Base-by-base conservation (phyloP, 208 protist species). In the Borovskyia barvae region DNA sequence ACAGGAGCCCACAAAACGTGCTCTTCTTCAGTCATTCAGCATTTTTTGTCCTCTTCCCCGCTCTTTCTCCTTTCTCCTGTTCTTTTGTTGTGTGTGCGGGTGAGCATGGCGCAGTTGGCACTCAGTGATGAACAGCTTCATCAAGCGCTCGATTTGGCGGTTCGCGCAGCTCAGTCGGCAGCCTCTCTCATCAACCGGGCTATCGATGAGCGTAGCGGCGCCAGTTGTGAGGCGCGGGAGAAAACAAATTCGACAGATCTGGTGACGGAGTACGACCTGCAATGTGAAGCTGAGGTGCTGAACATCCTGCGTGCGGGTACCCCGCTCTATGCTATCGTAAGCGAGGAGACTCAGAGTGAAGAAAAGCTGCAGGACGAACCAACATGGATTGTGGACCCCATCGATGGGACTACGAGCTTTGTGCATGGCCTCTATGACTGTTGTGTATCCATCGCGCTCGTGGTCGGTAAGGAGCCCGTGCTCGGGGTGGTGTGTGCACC, bases 331-430 rank as follows among this genome's bases (percentile, higher is more conserved):
- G 66, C 62, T 22, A 73, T 93, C 15, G 30, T 92, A 26, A 91
- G 77, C 26, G 82, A 87, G 48, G 90, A 88, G 46, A 75, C 66
- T 4, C 53, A 81, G 46, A 70, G 65, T 19, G 66, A 58, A 17
- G 52, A 39, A 5, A 42, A 41, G n/a, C 61, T 89, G 14, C 64
- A 48, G 2, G 72, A 88, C 42, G 54, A 55, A 14, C 85, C 87
- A 0, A 94, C 83, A 40, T 96, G 90, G 87, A 70, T 96, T 2
- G 82, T 94, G 25, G 84, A 92, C 54, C 78, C 85, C 2, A 90
- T 93, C 36, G 85, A 93, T 45, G 86, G 81, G 28, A 86, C 84
- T 7, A 80, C 68, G 7, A 93, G 84, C 55, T 92, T 93, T 62
- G 62, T 84, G 39, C 90, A 94, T 51, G 83, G 87, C 12, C 60